phyloP scores from a whole-genome alignment of 2,329 filamentous ascomycete genomes.

The Diaporthe velutina region DNA sequence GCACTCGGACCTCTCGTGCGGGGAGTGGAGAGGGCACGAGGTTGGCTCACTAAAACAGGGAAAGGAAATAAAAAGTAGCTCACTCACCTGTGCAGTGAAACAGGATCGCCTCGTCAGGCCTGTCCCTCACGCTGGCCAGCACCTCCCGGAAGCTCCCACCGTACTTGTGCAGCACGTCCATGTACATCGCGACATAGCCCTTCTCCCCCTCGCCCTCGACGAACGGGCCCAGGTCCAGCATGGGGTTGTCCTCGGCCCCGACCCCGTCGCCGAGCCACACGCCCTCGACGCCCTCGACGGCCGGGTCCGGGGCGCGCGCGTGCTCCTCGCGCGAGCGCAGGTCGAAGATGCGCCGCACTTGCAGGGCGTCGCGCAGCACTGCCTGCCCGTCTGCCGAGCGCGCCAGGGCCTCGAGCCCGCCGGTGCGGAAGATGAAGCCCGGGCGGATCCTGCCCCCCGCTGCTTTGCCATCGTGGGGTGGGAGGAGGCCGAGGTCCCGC shows the following conservation, averaged over 20 bases:
- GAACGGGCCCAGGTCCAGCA: slow-evolving; percentile 56
- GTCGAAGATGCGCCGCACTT: slow-evolving; percentile 63
- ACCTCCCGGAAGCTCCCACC: slow-evolving; percentile 56
- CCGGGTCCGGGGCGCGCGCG: slow-evolving; percentile 56
- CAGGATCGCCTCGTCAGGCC: slow-evolving; percentile 58
- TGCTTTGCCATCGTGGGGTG: neutral
- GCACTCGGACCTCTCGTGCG: neutral
- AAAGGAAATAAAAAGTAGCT: neutral
- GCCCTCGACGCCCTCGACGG: slow-evolving; percentile 58
- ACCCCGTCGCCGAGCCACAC: slow-evolving; percentile 56
- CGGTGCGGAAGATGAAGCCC: slow-evolving; percentile 61
- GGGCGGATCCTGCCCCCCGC: slow-evolving; percentile 48
- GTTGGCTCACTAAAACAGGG: neutral
- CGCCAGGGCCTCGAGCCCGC: slow-evolving; percentile 53
- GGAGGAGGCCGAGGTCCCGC: slow-evolving; percentile 63
- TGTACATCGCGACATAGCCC: slow-evolving; percentile 61
- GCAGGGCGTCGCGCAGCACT: slow-evolving; percentile 52
- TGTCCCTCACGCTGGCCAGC: slow-evolving; percentile 62
- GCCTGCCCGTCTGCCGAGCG: slow-evolving; percentile 50
- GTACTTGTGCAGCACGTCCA: slow-evolving; percentile 60
- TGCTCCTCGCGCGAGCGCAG: slow-evolving; percentile 62
- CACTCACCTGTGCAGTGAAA: slow-evolving; percentile 68
- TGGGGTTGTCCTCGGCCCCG: slow-evolving; percentile 50
- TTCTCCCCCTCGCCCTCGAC: slow-evolving; percentile 58
- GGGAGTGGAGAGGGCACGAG: too few species aligned